phyloP scores from a whole-genome alignment of 2,329 filamentous ascomycete genomes.

The Xylaria sp. region DNA sequence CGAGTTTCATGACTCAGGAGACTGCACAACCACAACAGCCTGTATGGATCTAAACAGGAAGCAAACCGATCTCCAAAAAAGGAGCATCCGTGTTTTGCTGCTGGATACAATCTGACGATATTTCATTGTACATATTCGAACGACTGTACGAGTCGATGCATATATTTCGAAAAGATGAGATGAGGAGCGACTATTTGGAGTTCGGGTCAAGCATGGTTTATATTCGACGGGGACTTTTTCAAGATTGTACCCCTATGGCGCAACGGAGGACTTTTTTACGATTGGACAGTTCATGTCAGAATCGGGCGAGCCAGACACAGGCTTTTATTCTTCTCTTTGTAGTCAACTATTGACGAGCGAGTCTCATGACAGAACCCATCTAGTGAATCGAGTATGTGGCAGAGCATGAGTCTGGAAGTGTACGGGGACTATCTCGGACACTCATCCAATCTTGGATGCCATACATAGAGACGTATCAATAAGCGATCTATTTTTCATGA shows the following conservation, averaged over 20 bases:
- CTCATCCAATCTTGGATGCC: not conserved
- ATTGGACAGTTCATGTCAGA: conserved; percentile 1
- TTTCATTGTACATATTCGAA: conserved; percentile 51
- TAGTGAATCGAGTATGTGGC: conserved; percentile 9
- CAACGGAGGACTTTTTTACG: conserved; percentile 20
- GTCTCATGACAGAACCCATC: not conserved
- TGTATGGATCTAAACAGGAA: conserved; percentile 60
- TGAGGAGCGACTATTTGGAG: conserved; percentile 30
- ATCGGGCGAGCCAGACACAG: conserved; percentile 12
- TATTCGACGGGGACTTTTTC: conserved; percentile 15
- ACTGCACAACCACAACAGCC: conserved; percentile 48
- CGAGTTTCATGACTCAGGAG: conserved; percentile 64
- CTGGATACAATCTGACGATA: conserved; percentile 38
- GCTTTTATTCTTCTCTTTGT: conserved; percentile 33
- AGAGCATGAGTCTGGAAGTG: not conserved
- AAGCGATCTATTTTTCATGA: not conserved
- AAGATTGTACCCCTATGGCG: conserved; percentile 16
- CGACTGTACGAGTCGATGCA: conserved; percentile 37
- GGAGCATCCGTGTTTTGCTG: conserved; percentile 25
- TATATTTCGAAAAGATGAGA: conserved; percentile 28
- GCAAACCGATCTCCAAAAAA: conserved; percentile 1
- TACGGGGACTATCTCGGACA: not conserved
- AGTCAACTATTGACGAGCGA: not conserved
- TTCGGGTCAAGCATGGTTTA: conserved; percentile 22
- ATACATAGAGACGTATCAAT: not conserved